Base-by-base conservation (phyloP, 176 grass and related monocot genomes). In the Bolboschoenus planiculmis region DNA sequence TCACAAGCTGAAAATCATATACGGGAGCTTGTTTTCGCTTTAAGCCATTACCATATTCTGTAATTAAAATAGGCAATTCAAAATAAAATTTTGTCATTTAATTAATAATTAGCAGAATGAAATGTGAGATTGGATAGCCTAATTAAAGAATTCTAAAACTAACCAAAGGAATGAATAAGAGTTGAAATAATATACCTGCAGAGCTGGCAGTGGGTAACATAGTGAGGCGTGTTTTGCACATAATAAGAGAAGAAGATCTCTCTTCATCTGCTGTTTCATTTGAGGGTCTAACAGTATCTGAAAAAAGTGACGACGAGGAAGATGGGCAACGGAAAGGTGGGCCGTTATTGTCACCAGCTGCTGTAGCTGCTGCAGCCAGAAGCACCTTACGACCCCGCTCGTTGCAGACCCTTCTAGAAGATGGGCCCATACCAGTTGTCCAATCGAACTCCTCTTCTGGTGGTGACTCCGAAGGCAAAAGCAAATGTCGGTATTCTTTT, bases 151-250 rank as follows among this genome's bases (percentile, higher is more conserved):
- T 34, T 2, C 61, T 14, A 16, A 64, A 64, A 70, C 18, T 70
- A 37, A 39, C 9, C 3, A 40, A 37, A 70, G 8, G 13, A 18
- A 51, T 75, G 30, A 42, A 50, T 77, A 77, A 77, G 43, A 31
- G 46, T 77, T 30, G 72, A 77, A 0, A 18, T 50, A 13, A 53
- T 53, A 18, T 53, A 18, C 50, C 67, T 63, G 51, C 86, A 98
- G 95, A 98, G 76, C 89, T 98, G 57, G 90, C 95, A 84, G 87
- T 95, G 77, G 95, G 92, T 60, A 95, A 98, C 89, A 98, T 95
- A 85, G 92, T 98, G 47, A 98, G 95, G 83, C 90, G 95, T 75
- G 87, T 95, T 76, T 78, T 98, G 66, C 95, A 98, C 86, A 93
- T 98, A 77, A 98, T 98, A 81, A 91, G 93, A 84, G 95, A 98